A percentile compares a stretch with the other conserved stretches of the same genome.
phyloP scores from a whole-genome alignment of 768 basidiomycete genomes.

The Tricholoma saponaceum region DNA sequence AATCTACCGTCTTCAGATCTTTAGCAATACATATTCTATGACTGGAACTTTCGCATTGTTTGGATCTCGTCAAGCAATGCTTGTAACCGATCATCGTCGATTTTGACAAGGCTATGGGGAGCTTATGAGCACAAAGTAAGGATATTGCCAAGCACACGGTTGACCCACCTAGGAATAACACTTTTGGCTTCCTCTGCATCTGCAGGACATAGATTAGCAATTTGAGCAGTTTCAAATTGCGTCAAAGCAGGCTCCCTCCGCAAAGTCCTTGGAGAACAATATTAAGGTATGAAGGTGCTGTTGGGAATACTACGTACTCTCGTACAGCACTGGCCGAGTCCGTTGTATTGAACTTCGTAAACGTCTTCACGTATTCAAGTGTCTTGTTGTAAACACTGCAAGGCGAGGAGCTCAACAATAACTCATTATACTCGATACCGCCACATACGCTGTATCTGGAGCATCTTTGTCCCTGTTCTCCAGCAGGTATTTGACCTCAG shows the following conservation, averaged over 20 bases:
- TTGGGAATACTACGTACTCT: slow-evolving; percentile 51
- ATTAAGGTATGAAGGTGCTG: neutral
- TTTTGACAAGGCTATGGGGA: slow-evolving; percentile 67
- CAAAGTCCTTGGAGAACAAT: slow-evolving; percentile 51
- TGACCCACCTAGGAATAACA: slow-evolving; percentile 73
- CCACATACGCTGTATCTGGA: slow-evolving; percentile 76
- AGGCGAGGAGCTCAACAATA: neutral
- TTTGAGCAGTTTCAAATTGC: slow-evolving; percentile 90
- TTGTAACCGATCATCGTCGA: slow-evolving; percentile 86
- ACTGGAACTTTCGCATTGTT: slow-evolving; percentile 87
- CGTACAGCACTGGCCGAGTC: slow-evolving; percentile 84
- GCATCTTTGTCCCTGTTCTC: slow-evolving; percentile 86
- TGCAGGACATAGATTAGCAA: slow-evolving; percentile 86
- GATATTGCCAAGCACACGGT: neutral
- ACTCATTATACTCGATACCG: neutral
- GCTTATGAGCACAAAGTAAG: neutral
- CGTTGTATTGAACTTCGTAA: slow-evolving; percentile 85
- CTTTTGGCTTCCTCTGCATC: slow-evolving; percentile 91
- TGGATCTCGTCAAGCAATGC: slow-evolving; percentile 82
- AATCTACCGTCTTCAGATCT: neutral
- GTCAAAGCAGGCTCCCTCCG: slow-evolving; percentile 76
- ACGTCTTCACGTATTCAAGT: slow-evolving; percentile 86
- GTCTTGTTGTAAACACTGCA: slow-evolving; percentile 90
- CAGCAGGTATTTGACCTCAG: slow-evolving; percentile 87
- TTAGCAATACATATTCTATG: slow-evolving; percentile 18